Base-by-base conservation (phyloP, 345 rosid species). In the Aegle marmelos region DNA sequence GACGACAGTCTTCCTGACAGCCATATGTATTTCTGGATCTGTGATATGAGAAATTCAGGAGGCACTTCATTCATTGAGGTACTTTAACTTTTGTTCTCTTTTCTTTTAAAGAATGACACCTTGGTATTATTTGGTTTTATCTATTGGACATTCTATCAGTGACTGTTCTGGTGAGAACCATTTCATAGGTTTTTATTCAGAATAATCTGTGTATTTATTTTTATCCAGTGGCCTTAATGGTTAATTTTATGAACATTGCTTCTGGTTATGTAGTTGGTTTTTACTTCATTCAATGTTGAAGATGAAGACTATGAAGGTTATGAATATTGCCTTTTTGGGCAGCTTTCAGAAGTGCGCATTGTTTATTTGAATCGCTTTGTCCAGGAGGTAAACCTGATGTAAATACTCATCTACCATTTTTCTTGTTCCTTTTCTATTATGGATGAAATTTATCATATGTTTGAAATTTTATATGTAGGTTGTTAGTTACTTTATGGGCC, bases 61-160 rank as follows among this genome's bases (percentile, higher is more conserved):
- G 98, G 98, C 75, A 92, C 92, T 80, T 96, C 99, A 76, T 96
- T 96, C 84, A 95, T 96, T 79, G 98, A 96, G 95, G 99, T 96
- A 80, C 64, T 75, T 73, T 37, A 36, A 9, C 5, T 59, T 58
- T 67, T 63, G 62, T 54, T 65, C 63, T 71, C 37, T 77, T 53
- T 37, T 30, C 67, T 37, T 54, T 54, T 13, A 34, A 33, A 54
- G 50, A n/a, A 59, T 28, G 48, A 31, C 8, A 28, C 11, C 31
- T 7, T 34, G 5, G 31, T 30, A 4, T 57, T 60, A 34, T 48
- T 45, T 75, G 73, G 34, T 68, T 24, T 10, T 62, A 75, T 57
- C 27, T 53, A 33, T 13, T 71, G 33, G 27, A 31, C 50, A 48
- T 77, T 17, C 50, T n/a, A 22, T 68, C 60, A 10, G 19, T 67